Percentiles rank a stretch among this genome's conserved stretches.
Evolutionary conservation across 73 alveolate genomes (phyloP).

Genomic region (Tetrahymena malaccensis): DNA sequence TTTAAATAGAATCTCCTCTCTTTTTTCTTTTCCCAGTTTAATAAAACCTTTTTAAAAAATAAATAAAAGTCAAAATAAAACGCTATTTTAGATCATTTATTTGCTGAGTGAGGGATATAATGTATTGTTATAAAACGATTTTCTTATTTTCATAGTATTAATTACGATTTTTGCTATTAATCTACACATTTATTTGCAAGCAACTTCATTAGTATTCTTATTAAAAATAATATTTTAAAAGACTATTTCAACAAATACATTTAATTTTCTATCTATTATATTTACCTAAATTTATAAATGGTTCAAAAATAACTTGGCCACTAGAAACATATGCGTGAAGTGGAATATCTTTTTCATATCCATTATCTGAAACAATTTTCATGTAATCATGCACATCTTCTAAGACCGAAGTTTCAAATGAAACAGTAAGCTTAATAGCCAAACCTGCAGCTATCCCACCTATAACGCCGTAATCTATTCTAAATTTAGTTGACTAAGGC

Average conservation of each 20-base stretch:
- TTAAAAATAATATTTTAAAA: too few species aligned
- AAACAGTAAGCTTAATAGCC: conserved; percentile 82
- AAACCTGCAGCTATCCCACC: conserved; percentile 94
- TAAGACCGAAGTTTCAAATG: conserved; percentile 91
- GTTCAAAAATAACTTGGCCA: conserved; percentile 95
- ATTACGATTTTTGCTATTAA: too few species aligned
- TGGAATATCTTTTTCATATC: conserved; percentile 71
- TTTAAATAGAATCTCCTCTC: conserved; percentile 77
- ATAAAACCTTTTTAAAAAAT: conserved; percentile 56
- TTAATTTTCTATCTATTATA: background rate
- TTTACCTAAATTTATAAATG: conserved; percentile 74
- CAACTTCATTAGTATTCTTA: too few species aligned
- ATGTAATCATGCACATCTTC: conserved; percentile 89
- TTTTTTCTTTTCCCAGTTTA: conserved; percentile 79
- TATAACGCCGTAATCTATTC: conserved; percentile 62
- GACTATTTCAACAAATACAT: too few species aligned
- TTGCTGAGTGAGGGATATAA: too few species aligned
- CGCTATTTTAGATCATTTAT: too few species aligned
- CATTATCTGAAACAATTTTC: conserved; percentile 79
- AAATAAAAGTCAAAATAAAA: background rate
- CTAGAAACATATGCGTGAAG: conserved; percentile 92
- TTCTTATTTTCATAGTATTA: too few species aligned
- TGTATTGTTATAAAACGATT: too few species aligned
- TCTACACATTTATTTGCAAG: too few species aligned
- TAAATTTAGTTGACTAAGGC: conserved; percentile 83